Evolutionary conservation across 2,329 filamentous ascomycete species (phyloP), one percentile per base, ranked within the genome.

Genomic region (Cladosporium sp.): DNA sequence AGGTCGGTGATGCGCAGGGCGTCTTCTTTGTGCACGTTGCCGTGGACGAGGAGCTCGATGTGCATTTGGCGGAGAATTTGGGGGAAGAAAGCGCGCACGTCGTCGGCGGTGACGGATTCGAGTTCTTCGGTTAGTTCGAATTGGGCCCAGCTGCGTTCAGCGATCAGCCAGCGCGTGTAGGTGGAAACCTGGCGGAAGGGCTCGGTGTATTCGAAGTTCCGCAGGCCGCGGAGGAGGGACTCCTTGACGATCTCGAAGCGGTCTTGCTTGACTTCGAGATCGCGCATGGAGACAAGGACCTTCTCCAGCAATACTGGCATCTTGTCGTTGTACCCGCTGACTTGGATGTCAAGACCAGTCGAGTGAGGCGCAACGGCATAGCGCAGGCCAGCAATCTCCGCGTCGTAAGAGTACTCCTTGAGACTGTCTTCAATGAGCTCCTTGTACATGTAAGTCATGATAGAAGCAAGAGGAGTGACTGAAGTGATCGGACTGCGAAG

Each of bases 301-400:
- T 96, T 93, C 65, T 97, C 89, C 41, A 99, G 71, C 19, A 99
- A 78, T 0, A 96, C 89, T 0, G 87, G 77, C 63, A 99, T 83
- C 73, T 99, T 99, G 70, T 99, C 93, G 60, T 96, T 99, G 73
- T 97, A 99, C 0, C 93, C 93, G 22, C 83, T 85, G 3, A 97
- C 80, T 12, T 86, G 83, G 36, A 97, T 73, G 52, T 88, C 84
- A 24, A 97, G 67, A 0, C 91, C 91, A 27, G 83, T 80, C 3
- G 80, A 78, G 62, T 88, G 86, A 20, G 86, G 79, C 3, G 77
- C 76, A n/a, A 97, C 80, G 34, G 80, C 83, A 65, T 97, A 97
- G 54, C 88, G 82, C 39, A 99, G 70, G 0, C 93, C 93, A 7
- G 93, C 89, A 53, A 99, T 80, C 63, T 97, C 91, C 0, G 93